Evolutionary conservation across 129 eudicot genomes (phyloP).

Genomic region (Arctium minus): DNA sequence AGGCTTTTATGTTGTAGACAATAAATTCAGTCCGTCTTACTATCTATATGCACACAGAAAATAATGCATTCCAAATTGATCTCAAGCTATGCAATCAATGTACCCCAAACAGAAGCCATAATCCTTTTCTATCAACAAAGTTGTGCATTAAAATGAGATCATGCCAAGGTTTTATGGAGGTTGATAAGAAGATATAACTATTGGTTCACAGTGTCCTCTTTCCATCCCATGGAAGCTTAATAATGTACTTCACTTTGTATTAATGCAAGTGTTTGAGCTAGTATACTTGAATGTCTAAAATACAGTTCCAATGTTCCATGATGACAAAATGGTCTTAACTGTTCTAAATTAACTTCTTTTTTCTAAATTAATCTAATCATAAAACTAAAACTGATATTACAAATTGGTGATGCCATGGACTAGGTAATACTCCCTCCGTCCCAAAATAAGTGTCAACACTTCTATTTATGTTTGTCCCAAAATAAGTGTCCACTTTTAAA

Average conservation of each 20-base stretch:
- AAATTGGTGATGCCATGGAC: not conserved
- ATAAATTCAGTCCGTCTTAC: not conserved
- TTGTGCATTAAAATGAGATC: not conserved
- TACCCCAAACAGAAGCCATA: not conserved
- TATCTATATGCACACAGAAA: not conserved
- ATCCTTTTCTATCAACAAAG: not conserved
- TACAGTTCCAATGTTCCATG: not conserved
- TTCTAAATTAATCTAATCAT: not conserved
- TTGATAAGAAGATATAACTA: not conserved
- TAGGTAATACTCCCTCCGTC: not conserved
- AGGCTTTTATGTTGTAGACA: slow-evolving; percentile 34
- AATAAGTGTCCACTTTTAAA: no score
- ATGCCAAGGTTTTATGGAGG: not conserved
- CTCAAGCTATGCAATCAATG: not conserved
- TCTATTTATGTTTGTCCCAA: no score
- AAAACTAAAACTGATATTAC: not conserved
- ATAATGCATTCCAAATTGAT: not conserved
- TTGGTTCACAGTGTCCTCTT: slow-evolving; percentile 7
- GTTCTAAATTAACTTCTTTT: not conserved
- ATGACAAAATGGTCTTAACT: not conserved
- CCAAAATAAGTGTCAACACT: no score
- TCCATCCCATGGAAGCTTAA: slow-evolving; percentile 1
- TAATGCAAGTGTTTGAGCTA: slow-evolving; percentile 9
- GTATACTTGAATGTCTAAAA: not conserved
- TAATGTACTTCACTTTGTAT: slow-evolving; percentile 7